A percentile compares a stretch with the other conserved stretches of the same genome.
These are phyloP conservation scores for Entoloma clypeatum DNA, from an alignment of 1,284 basidiomycete genomes.

Conservation along the genomic window DNA sequence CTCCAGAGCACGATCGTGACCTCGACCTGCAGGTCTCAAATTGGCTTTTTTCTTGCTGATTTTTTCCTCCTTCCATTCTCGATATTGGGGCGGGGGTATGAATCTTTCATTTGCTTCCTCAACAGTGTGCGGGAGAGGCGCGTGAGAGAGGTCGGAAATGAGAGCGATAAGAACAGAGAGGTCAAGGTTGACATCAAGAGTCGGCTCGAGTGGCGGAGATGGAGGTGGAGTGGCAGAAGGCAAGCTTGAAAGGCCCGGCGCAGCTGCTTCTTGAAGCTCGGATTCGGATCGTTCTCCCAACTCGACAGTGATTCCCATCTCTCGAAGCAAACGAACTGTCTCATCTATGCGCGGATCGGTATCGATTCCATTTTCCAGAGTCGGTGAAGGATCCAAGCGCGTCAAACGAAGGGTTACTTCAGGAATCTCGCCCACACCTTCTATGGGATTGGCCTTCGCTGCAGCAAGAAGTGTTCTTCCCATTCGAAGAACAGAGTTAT, in stretches of 20 bases:
- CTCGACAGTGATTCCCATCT: slow-evolving; percentile 63
- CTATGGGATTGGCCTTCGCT: slow-evolving; percentile 48
- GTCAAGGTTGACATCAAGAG: slow-evolving; percentile 68
- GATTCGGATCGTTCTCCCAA: slow-evolving; percentile 53
- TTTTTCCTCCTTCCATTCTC: slow-evolving; percentile 53
- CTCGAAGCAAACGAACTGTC: slow-evolving; percentile 52
- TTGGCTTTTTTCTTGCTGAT: slow-evolving; percentile 18
- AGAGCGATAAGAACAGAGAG: slow-evolving; percentile 80
- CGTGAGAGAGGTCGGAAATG: slow-evolving; percentile 78
- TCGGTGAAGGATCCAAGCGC: slow-evolving; percentile 48
- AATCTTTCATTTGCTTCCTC: slow-evolving; percentile 64
- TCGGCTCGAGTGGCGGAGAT: slow-evolving; percentile 39
- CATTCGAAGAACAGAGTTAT: slow-evolving; percentile 70
- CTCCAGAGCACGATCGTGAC: too few species aligned
- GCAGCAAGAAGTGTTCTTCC: slow-evolving; percentile 59
- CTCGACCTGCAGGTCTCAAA: too few species aligned
- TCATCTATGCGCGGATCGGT: slow-evolving; percentile 56
- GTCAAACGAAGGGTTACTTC: slow-evolving; percentile 64
- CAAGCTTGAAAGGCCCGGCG: slow-evolving; percentile 11
- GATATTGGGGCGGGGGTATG: slow-evolving; percentile 49
- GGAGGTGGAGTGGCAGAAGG: slow-evolving; percentile 19
- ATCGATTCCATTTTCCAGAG: slow-evolving; percentile 30
- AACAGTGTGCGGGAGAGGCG: slow-evolving; percentile 53
- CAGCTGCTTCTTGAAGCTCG: slow-evolving; percentile 26
- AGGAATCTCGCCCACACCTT: slow-evolving; percentile 32